phyloP scores from a whole-genome alignment of 2,329 filamentous ascomycete genomes.

The Aspergillus floridensis region DNA sequence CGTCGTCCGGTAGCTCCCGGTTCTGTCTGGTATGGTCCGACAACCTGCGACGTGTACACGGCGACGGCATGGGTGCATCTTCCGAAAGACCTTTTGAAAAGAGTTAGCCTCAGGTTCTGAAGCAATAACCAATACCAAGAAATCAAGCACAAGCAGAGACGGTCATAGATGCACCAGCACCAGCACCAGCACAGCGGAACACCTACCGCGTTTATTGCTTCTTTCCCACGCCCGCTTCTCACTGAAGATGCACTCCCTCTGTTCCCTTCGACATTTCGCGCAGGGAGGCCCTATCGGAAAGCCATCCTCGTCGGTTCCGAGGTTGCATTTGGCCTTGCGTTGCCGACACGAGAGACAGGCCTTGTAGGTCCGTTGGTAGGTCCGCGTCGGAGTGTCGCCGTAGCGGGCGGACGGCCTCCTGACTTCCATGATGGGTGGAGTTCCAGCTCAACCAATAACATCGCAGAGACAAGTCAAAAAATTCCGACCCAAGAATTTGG shows the following conservation, averaged over 20 bases:
- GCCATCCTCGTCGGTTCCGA: slow-evolving; percentile 43
- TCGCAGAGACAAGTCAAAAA: neutral
- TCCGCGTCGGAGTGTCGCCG: slow-evolving; percentile 28
- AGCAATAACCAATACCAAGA: neutral
- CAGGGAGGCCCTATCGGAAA: slow-evolving; percentile 42
- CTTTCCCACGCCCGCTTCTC: slow-evolving; percentile 44
- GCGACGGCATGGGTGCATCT: slow-evolving; percentile 2
- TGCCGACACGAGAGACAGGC: slow-evolving; percentile 54
- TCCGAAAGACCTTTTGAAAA: slow-evolving; percentile 13
- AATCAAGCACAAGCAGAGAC: neutral
- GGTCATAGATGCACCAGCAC: neutral
- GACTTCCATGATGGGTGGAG: slow-evolving; percentile 20
- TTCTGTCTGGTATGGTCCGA: slow-evolving; percentile 1
- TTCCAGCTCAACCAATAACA: slow-evolving; percentile 15
- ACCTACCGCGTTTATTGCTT: slow-evolving; percentile 32
- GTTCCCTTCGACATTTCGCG: slow-evolving; percentile 50
- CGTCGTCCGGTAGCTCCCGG: neutral
- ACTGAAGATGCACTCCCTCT: slow-evolving; percentile 50
- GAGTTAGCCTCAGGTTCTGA: neutral
- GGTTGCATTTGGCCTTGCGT: slow-evolving; percentile 53
- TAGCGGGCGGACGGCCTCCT: slow-evolving; percentile 16
- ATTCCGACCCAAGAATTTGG: neutral
- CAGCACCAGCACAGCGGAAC: neutral
- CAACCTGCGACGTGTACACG: slow-evolving; percentile 9
- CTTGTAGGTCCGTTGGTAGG: slow-evolving; percentile 55